These are phyloP conservation scores for Agroathelia rolfsii DNA, from an alignment of 1,284 basidiomycete species.

Conservation along the genomic window DNA sequence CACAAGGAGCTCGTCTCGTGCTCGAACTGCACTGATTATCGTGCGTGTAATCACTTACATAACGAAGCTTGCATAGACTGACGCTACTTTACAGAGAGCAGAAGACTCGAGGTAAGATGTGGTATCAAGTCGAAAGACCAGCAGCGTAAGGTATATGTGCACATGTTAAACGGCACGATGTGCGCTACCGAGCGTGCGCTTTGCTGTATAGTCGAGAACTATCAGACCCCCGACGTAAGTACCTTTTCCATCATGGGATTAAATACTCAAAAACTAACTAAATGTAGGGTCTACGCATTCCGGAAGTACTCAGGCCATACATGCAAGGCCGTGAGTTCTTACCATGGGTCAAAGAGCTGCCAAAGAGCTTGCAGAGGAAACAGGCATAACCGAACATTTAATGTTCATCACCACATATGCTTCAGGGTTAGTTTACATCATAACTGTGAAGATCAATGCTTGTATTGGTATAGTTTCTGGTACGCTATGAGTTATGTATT, in stretches of 20 bases:
- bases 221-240: conserved; percentile 87
- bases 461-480: no score
- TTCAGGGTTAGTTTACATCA: no score
- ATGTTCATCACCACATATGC: no score
- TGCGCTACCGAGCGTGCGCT: conserved; percentile 95
- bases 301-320: conserved; percentile 84
- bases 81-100: conserved; percentile 55
- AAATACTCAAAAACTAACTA: no score
- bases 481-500: no score
- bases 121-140: conserved; percentile 85
- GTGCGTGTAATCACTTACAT: conserved; percentile 43
- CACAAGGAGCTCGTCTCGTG: conserved; percentile 95
- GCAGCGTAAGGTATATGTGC: conserved; percentile 83
- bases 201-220: conserved; percentile 98
- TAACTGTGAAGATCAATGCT: no score
- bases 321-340: conserved; percentile 95
- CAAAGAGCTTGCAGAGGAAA: conserved; percentile 72
- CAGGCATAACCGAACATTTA: no score
- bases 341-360: conserved; percentile 78
- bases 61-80: no score
- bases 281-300: conserved; percentile 80
- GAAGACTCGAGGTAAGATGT: conserved; percentile 83
- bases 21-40: conserved; percentile 92
- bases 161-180: conserved; percentile 97
- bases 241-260: neutral